Conservation (phyloP, 176 grass and related monocot species). For the Oryza meyeriana region DNA sequence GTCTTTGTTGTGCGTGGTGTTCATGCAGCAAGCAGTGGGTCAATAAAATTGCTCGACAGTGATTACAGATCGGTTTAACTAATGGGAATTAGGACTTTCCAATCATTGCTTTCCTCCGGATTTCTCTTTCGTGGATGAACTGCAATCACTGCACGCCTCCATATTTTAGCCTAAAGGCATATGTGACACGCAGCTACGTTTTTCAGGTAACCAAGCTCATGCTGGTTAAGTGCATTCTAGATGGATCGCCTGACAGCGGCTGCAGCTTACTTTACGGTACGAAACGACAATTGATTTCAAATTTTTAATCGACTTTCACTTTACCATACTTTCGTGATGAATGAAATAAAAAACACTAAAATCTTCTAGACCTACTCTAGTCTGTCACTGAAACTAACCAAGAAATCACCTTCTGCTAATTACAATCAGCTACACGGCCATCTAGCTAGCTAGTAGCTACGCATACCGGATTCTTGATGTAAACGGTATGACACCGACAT, state of each 20-base stretch:
- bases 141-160: not conserved
- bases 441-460: not conserved
- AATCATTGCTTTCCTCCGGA: slow-evolving; percentile 26
- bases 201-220: slow-evolving; percentile 5
- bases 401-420: not conserved
- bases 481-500: slow-evolving; percentile 35
- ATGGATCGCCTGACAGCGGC: slow-evolving; percentile 7
- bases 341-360: slow-evolving; percentile 3
- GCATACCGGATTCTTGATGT: slow-evolving; percentile 56
- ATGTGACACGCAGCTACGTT: not conserved
- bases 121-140: not conserved
- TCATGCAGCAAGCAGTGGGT: not conserved
- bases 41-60: slow-evolving; percentile 19
- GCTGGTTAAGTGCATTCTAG: slow-evolving; percentile 34
- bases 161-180: slow-evolving; percentile 24
- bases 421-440: not conserved
- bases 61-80: slow-evolving; percentile 16
- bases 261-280: not conserved
- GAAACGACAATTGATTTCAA: not conserved
- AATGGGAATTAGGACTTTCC: not conserved
- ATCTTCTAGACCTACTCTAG: not conserved
- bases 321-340: slow-evolving; percentile 10
- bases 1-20: slow-evolving; percentile 16
- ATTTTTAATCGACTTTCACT: slow-evolving; percentile 4
- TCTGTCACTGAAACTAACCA: not conserved